Conservation (phyloP, 1,284 basidiomycete genomes). For the Cutaneotrichosporon daszewskae region DNA sequence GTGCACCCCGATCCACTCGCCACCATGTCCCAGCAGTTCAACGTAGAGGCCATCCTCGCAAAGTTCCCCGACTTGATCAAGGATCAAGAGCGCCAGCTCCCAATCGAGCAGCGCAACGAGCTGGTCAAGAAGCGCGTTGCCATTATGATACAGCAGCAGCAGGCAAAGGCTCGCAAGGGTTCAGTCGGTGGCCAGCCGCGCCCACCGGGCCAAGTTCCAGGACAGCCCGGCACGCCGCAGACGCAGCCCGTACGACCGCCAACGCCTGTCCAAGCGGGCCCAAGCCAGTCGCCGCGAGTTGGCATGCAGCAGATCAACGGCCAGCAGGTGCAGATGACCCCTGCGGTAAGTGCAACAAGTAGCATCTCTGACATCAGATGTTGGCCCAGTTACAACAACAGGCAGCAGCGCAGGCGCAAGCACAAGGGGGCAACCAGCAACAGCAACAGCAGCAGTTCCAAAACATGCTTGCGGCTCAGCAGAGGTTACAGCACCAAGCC, state of each 20-base stretch:
- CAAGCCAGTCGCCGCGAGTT: conserved; percentile 9
- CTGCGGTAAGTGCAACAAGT: conserved; percentile 5
- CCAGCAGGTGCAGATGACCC: conserved; percentile 16
- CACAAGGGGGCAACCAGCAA: too few species aligned
- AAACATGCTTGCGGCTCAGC: conserved; percentile 13
- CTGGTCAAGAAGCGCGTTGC: conserved; percentile 29
- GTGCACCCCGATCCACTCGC: too few species aligned
- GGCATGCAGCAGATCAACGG: conserved; percentile 13
- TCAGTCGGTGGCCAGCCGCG: conserved; percentile 2
- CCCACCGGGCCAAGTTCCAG: conserved; percentile 2
- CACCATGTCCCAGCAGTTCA: conserved; percentile 2
- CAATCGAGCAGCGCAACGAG: conserved; percentile 25
- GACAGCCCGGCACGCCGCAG: neutral
- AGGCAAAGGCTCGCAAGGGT: conserved; percentile 1
- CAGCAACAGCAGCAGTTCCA: conserved; percentile 18
- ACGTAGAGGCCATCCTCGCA: conserved; percentile 15
- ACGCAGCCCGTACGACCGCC: neutral
- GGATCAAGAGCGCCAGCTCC: conserved; percentile 26
- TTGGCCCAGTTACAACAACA: conserved; percentile 4
- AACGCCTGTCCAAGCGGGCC: conserved; percentile 3
- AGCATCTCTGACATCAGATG: conserved; percentile 1
- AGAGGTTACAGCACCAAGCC: conserved; percentile 8
- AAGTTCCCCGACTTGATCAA: conserved; percentile 28
- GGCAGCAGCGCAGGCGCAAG: conserved; percentile 5
- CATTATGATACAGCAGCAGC: conserved; percentile 5